These are phyloP conservation scores for Lolium rigidum DNA, from an alignment of 176 grass and related monocot species.

Conservation along the genomic window DNA sequence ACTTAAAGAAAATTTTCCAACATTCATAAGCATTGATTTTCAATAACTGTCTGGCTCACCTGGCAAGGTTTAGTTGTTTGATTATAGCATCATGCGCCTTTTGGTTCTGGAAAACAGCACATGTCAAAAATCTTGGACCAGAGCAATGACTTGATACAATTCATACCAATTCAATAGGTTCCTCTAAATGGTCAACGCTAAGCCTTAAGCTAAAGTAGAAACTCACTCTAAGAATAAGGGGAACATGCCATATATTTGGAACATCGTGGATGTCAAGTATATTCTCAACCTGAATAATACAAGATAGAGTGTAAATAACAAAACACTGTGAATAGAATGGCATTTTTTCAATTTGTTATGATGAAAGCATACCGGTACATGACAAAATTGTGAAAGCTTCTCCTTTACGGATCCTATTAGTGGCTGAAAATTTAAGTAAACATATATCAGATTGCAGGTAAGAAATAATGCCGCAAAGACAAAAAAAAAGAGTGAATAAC, in stretches of 20 bases:
- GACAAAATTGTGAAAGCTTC: conserved; percentile 99
- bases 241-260: conserved; percentile 98
- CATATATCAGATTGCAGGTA: conserved; percentile 10
- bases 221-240: conserved; percentile 94
- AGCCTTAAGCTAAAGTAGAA: conserved; percentile 31
- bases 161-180: neutral
- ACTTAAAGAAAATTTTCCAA: neutral
- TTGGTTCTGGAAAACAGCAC: conserved; percentile 79
- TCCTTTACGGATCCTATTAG: conserved; percentile 79
- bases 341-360: neutral
- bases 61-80: conserved; percentile 82
- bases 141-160: neutral
- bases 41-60: conserved; percentile 54
- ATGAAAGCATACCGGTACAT: conserved; percentile 80
- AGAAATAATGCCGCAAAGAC: conserved; percentile 14
- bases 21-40: conserved; percentile 22
- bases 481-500: conserved; percentile 21
- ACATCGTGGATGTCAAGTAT: conserved; percentile 98
- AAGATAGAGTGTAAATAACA: conserved; percentile 43
- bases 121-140: conserved; percentile 2
- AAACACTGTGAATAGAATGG: neutral
- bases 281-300: conserved; percentile 73
- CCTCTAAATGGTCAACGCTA: neutral
- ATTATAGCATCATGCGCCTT: conserved; percentile 91
- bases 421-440: conserved; percentile 64